Conservation (phyloP, 2,329 filamentous ascomycete genomes). For the Aspergillus arachidicola region DNA sequence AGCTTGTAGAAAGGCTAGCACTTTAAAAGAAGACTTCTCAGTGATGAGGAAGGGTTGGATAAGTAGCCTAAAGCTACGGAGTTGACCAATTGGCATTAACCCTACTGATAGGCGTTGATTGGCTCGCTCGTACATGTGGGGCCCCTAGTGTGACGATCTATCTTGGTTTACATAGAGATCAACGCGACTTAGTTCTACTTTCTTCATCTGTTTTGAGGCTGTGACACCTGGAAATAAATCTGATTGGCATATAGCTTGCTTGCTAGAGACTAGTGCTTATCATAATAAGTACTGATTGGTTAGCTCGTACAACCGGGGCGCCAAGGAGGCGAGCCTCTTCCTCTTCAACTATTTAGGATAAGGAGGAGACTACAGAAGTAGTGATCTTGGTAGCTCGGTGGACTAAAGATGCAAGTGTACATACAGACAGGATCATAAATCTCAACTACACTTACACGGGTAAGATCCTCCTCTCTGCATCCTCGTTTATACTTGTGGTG, state of each 20-base stretch:
- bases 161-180: too few relatives aligned
- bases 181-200: too few relatives aligned
- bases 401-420: neutral
- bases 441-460: neutral
- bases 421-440: neutral
- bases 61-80: neutral
- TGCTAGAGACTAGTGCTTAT: neutral
- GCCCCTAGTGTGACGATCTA: neutral
- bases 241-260: neutral
- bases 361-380: neutral
- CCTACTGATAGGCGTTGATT: neutral
- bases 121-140: constrained; percentile 13
- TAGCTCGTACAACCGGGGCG: constrained; percentile 13
- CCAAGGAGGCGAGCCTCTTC: neutral
- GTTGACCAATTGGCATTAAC: neutral
- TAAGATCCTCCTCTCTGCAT: neutral
- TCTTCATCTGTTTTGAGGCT: too few relatives aligned
- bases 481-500: neutral
- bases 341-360: neutral
- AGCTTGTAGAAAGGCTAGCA: neutral
- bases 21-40: neutral
- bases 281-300: constrained; percentile 6
- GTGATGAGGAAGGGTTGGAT: neutral
- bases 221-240: too few relatives aligned
- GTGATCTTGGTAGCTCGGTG: neutral